Evolutionary conservation across 768 basidiomycete species (phyloP).

Genomic region (Lentinus brumalis): DNA sequence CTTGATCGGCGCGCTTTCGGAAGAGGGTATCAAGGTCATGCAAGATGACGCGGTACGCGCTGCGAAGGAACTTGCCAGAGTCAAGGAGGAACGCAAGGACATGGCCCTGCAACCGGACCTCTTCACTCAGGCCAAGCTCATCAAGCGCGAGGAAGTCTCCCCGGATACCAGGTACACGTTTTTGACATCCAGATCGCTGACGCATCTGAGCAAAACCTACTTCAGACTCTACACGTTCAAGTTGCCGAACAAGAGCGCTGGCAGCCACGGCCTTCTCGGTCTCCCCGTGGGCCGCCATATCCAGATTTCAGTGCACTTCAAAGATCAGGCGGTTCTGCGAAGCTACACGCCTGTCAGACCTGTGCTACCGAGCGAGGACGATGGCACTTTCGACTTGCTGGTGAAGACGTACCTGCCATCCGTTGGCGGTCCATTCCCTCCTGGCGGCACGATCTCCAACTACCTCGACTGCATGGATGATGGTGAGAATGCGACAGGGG

Average conservation of each 20-base stretch:
- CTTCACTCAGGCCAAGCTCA: constrained; percentile 20
- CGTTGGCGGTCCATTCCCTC: constrained; percentile 18
- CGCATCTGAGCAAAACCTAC: background rate
- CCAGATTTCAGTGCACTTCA: constrained; percentile 24
- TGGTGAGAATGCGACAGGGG: background rate
- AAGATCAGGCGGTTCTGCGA: constrained; percentile 24
- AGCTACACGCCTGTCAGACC: constrained; percentile 25
- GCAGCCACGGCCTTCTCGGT: constrained; percentile 18
- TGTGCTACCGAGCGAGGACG: constrained; percentile 24
- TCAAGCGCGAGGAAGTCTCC: constrained; percentile 17
- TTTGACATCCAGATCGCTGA: background rate
- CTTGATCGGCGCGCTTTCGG: constrained; percentile 21
- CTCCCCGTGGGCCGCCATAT: constrained; percentile 25
- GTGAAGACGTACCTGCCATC: constrained; percentile 28
- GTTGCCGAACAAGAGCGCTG: constrained; percentile 17
- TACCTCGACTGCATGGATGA: constrained; percentile 26
- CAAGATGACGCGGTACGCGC: constrained; percentile 23
- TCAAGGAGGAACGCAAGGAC: constrained; percentile 23
- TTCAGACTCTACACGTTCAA: constrained; percentile 23
- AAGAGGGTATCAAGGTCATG: constrained; percentile 22
- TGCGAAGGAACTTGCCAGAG: constrained; percentile 15
- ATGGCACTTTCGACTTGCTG: constrained; percentile 26
- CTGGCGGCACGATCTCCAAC: constrained; percentile 25
- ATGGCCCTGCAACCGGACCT: constrained; percentile 24
- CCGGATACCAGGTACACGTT: constrained; percentile 20